phyloP scores from a whole-genome alignment of 108 stramenopile genomes.

The Cyclotella cryptica region DNA sequence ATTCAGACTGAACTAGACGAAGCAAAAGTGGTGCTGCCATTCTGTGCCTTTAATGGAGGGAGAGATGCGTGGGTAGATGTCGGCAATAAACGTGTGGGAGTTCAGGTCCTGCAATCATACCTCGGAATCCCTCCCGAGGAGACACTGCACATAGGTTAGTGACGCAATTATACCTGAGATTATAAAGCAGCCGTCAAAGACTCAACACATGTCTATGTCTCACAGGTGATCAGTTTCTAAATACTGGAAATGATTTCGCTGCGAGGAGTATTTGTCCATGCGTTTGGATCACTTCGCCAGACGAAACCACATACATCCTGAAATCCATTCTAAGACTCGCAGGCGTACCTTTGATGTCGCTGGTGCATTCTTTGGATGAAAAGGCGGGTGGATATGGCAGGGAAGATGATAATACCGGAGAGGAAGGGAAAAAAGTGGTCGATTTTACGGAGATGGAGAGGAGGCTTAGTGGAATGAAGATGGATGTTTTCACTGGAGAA shows the following conservation, averaged over 20 bases:
- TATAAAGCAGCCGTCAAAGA: neutral
- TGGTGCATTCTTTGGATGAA: conserved; percentile 41
- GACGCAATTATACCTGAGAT: neutral
- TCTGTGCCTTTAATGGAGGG: conserved; percentile 95
- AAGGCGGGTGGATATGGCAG: conserved; percentile 9
- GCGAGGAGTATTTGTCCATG: conserved; percentile 86
- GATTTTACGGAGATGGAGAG: conserved; percentile 81
- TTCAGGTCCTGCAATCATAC: conserved; percentile 80
- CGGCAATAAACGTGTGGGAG: conserved; percentile 94
- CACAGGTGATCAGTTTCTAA: conserved; percentile 84
- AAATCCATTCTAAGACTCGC: conserved; percentile 84
- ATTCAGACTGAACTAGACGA: conserved; percentile 73
- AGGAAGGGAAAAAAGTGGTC: conserved; percentile 36
- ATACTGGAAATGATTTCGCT: conserved; percentile 93
- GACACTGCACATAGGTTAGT: conserved; percentile 83
- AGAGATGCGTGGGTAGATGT: conserved; percentile 93
- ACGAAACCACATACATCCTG: conserved; percentile 91
- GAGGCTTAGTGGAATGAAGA: conserved; percentile 64
- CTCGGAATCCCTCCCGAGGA: conserved; percentile 72
- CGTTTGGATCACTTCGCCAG: conserved; percentile 93
- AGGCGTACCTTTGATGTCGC: conserved; percentile 57
- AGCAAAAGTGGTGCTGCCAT: conserved; percentile 68
- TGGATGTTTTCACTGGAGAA: conserved; percentile 93
- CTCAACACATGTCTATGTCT: neutral
- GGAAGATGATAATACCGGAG: conserved; percentile 17